Percentiles rank a stretch among this genome's conserved stretches.
Conservation (phyloP, 2,329 filamentous ascomycete genomes). For the Phaeophleospora eucalypticola region DNA sequence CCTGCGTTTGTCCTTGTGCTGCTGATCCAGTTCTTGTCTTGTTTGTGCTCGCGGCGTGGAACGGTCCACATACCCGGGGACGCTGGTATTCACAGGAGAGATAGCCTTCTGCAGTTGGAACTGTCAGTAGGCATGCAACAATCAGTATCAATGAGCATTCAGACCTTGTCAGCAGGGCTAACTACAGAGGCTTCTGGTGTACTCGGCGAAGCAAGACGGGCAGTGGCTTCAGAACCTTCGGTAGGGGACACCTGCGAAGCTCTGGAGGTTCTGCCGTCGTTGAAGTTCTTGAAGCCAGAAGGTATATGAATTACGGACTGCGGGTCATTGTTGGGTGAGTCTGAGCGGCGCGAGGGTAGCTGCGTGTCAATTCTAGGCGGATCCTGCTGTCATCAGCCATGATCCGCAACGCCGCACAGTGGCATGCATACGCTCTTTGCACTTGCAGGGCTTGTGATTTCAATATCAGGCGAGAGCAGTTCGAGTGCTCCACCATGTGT, state of each 20-base stretch:
- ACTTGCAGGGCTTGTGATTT: slow-evolving; percentile 32
- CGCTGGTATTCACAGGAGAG: slow-evolving; percentile 70
- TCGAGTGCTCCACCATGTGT: slow-evolving; percentile 10
- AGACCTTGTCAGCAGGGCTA: slow-evolving; percentile 29
- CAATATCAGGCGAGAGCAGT: slow-evolving; percentile 29
- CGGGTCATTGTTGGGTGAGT: slow-evolving; percentile 65
- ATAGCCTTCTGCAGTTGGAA: slow-evolving; percentile 39
- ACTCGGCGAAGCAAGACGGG: slow-evolving; percentile 33
- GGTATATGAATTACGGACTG: slow-evolving; percentile 90
- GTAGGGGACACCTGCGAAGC: slow-evolving; percentile 14
- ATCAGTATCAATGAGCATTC: slow-evolving; percentile 4
- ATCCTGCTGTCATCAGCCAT: slow-evolving; percentile 19
- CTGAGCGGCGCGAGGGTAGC: slow-evolving; percentile 45
- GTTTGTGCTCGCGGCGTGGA: slow-evolving; percentile 82
- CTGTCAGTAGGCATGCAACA: slow-evolving; percentile 20
- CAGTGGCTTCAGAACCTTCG: slow-evolving; percentile 22
- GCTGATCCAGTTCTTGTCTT: slow-evolving; percentile 65
- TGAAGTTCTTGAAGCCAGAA: slow-evolving; percentile 75
- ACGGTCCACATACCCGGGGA: slow-evolving; percentile 60
- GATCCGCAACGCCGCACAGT: not conserved
- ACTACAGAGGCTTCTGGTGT: slow-evolving; percentile 32
- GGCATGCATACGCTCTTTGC: slow-evolving; percentile 26
- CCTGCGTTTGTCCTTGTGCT: slow-evolving; percentile 45
- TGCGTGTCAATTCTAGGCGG: slow-evolving; percentile 46
- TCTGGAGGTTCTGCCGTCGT: slow-evolving; percentile 14